Evolutionary conservation across 202 grass and related monocot species (phyloP), one percentile per base, ranked within the genome.

Genomic region (Dendrocalamus latiflorus): DNA sequence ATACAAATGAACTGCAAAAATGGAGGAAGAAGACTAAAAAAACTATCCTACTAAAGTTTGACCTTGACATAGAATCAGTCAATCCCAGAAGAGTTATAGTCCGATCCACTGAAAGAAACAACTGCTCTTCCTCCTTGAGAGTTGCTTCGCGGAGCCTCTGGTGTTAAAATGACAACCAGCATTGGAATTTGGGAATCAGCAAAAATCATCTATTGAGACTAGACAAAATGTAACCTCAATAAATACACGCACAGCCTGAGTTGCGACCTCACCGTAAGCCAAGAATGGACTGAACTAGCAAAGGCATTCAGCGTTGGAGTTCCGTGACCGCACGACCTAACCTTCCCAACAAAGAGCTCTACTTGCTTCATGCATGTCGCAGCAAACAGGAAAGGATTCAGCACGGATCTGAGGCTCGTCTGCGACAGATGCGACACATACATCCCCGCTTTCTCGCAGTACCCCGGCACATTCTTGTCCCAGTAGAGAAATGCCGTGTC

Each of bases 341-440:
- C 86, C 65, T 84, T 94, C 24, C 64, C 11, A 42, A 97, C 78
- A 78, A 94, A 89, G 64, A 97, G 20, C 65, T 97, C 88, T 56
- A 94, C 92, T 20, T 75, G 79, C 87, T 97, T 97, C 84, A 97
- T 90, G 80, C 88, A 90, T 14, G 95, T 91, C n/a, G 88, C 80
- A 4, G 88, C 88, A 9, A 93, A 87, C n/a, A 97, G 91, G 77
- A 97, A 90, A 0, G 74, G 84, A 28, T 62, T 89, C 14, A 97
- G 68, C 75, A 93, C 37, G 20, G 75, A 77, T 24, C 74, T 65
- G 44, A 94, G 84, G 79, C 90, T 89, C 9, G 84, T 88, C 56
- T 88, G 76, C 2, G 95, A 97, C 36, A 97, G 74, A 57, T 94
- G 90, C 28, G 62, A 64, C 49, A 83, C 78, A 75, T 94, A 87